Evolutionary conservation across 768 basidiomycete species (phyloP), one percentile per base, ranked within the genome.

Genomic region (Boletus rubescentipes): DNA sequence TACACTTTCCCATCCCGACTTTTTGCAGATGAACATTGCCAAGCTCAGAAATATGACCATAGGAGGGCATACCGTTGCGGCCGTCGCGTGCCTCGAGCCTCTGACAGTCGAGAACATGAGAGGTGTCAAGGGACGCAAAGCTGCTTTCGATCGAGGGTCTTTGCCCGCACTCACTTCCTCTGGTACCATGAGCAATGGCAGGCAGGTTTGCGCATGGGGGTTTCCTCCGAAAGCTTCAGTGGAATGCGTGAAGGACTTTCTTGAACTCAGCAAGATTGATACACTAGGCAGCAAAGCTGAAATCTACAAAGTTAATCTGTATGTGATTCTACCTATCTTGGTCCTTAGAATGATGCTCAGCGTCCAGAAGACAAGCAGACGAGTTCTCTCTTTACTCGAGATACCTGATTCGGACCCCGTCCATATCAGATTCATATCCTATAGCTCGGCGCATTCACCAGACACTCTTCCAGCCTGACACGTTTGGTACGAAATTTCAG

Each of bases 371-470:
- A 43, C 74, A 74, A 30, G 47, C 69, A 18, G 61, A 61, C 20
- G 62, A 69, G 35, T 83, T 80, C 59, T 72, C 77, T 7, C 40
- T 80, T 52, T 74, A 72, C 58, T 77, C 84, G 23, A 79, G 81
- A 43, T 82, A 79, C 58, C 58, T 85, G 10, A 74, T 91, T 26
- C 81, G 80, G 32, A 68, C 87, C 49, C 66, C 71, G 3, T 81
- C 82, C 0, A 70, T 76, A 16, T 76, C 86, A 9, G 87, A 91
- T 62, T 91, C 91, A 1, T 81, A 88, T 60, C 81, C 80, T 48
- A 69, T 91, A 23, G 84, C 84, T 18, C 82, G 86, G 46, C 67
- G 73, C 35, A 54, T 86, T 41, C 87, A 93, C 65, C 78, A 83
- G 75, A 83, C 80, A 1, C 69, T 72, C 34, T 81, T 73, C 54